Percentiles rank a stretch among this genome's conserved stretches.
These are phyloP conservation scores for Candida mesenterica DNA, from an alignment of 1,139 yeast genomes.

Conservation along the genomic window DNA sequence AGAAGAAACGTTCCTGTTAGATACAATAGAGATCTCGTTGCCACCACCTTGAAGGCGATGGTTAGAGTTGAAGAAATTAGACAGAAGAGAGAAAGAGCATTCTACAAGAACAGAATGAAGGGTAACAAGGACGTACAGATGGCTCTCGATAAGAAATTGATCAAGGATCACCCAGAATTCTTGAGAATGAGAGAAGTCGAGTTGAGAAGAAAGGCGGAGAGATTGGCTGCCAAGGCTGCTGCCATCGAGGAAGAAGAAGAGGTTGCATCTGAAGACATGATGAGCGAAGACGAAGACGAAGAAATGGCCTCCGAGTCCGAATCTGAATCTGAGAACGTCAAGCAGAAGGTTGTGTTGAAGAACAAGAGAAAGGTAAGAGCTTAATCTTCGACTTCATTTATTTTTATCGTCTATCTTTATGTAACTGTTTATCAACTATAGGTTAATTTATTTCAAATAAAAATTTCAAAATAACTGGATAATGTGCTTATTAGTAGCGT, in stretches of 20 bases:
- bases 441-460: constrained; percentile 3
- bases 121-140: constrained; percentile 89
- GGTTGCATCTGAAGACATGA: constrained; percentile 36
- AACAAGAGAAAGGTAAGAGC: constrained; percentile 55
- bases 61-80: constrained; percentile 94
- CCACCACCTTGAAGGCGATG: constrained; percentile 94
- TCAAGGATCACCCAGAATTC: constrained; percentile 83
- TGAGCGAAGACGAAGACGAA: constrained; percentile 31
- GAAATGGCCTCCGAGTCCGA: constrained; percentile 46
- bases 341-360: constrained; percentile 75
- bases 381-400: constrained; percentile 2
- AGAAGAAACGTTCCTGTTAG: constrained; percentile 98
- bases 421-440: constrained; percentile 1
- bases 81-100: constrained; percentile 94
- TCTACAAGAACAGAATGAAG: constrained; percentile 99
- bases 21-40: constrained; percentile 93
- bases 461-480: not conserved
- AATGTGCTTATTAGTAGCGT: too few species aligned
- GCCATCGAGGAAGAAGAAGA: constrained; percentile 47
- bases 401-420: constrained; percentile 1
- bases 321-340: constrained; percentile 43
- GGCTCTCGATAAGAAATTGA: constrained; percentile 83
- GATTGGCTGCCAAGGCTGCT: constrained; percentile 58
- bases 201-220: constrained; percentile 76
- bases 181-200: constrained; percentile 92